These are phyloP conservation scores for Isoetes taiwanensis DNA, from an alignment of 75 land plant species.

Conservation along the genomic window DNA sequence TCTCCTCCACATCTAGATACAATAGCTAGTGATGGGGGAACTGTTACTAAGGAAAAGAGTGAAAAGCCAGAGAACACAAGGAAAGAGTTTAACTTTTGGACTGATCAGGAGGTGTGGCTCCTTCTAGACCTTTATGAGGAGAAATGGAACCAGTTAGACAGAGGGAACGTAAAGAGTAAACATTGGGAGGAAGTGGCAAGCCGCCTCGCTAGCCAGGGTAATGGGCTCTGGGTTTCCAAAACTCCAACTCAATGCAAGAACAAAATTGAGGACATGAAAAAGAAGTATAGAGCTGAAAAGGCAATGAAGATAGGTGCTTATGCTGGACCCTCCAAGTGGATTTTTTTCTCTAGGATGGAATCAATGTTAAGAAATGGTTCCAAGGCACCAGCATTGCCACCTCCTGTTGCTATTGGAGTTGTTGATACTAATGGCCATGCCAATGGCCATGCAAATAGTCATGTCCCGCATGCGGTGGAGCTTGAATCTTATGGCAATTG, in stretches of 20 bases:
- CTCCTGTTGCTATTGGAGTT: no score
- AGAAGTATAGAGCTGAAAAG: conserved; percentile 58
- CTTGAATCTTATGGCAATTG: no score
- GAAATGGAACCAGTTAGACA: conserved; percentile 50
- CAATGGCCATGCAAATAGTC: no score
- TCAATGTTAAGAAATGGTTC: conserved; percentile 8
- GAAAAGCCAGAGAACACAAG: no score
- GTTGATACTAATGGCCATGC: no score
- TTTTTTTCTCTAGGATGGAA: conserved; percentile 26
- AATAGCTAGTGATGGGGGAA: no score
- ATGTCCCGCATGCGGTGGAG: no score
- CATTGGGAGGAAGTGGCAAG: conserved; percentile 71
- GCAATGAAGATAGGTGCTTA: no score
- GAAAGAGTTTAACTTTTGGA: no score
- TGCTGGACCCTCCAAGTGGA: conserved; percentile 30
- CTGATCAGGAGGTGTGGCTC: conserved; percentile 61
- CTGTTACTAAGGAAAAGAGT: no score
- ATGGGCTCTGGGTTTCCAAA: conserved; percentile 45
- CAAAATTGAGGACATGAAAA: conserved; percentile 75
- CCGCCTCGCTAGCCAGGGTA: conserved; percentile 39
- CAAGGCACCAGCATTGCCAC: no score
- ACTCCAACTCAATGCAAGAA: conserved; percentile 69
- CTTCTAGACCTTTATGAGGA: conserved; percentile 67
- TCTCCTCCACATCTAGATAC: no score
- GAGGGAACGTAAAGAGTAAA: conserved; percentile 47